A percentile compares a stretch with the other conserved stretches of the same genome.
These are phyloP conservation scores for Podila epicladia DNA, from an alignment of 192 early-diverging fungal species.

Conservation along the genomic window DNA sequence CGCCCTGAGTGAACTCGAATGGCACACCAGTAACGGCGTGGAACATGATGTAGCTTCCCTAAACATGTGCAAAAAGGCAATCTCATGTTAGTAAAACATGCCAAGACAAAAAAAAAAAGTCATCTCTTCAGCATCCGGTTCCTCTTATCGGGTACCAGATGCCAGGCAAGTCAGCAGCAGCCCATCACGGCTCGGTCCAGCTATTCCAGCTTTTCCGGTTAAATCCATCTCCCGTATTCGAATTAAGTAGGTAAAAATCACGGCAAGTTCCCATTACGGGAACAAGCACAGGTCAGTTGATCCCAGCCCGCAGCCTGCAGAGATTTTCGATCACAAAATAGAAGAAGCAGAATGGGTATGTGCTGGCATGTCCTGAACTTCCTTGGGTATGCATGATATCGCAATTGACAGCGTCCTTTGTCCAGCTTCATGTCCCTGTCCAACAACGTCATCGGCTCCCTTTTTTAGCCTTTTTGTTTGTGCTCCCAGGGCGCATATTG, in stretches of 20 bases:
- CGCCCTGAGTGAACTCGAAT: conserved; percentile 93
- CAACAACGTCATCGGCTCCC: no score
- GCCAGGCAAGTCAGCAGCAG: neutral
- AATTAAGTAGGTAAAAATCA: no score
- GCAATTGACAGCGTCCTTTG: no score
- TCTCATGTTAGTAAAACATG: neutral
- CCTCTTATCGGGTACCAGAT: no score
- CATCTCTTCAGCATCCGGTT: no score
- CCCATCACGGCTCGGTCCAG: neutral
- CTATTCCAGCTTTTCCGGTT: conserved; percentile 23
- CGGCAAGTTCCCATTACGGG: neutral
- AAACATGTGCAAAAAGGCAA: conserved; percentile 2
- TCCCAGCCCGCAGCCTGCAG: no score
- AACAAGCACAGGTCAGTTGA: no score
- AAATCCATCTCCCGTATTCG: conserved; percentile 31
- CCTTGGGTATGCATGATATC: no score
- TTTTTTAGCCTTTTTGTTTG: no score
- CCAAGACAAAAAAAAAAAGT: neutral
- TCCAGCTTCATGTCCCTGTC: no score
- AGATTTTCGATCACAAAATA: neutral
- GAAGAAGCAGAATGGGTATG: neutral
- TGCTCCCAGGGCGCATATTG: no score
- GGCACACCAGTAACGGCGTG: conserved; percentile 97
- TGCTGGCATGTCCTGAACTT: no score
- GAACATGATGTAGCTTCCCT: conserved; percentile 98